Conservation (phyloP, 2,329 filamentous ascomycete species). For the Fusarium burgessii region DNA sequence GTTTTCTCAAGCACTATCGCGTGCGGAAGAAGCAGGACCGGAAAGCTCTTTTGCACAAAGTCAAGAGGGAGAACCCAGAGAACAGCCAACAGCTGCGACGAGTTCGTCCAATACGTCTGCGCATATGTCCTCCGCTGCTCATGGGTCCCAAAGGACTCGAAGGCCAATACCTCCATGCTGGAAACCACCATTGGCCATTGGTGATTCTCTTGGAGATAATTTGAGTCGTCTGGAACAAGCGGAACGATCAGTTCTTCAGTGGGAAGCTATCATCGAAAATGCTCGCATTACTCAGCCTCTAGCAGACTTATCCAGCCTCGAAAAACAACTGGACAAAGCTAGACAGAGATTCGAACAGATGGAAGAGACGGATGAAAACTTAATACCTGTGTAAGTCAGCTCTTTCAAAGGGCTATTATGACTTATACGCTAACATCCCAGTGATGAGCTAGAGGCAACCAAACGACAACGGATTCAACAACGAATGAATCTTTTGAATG, state of each 20-base stretch:
- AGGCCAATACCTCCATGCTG: conserved; percentile 29
- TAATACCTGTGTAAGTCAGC: conserved; percentile 31
- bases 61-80: not conserved
- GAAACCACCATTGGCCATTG: conserved; percentile 43
- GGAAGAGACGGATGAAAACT: conserved; percentile 43
- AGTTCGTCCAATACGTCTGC: not conserved
- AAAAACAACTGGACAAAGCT: conserved; percentile 27
- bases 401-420: not conserved
- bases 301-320: conserved; percentile 41
- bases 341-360: conserved; percentile 26
- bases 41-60: not conserved
- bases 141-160: not conserved
- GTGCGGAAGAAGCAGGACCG: not conserved
- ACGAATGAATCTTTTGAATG: conserved; percentile 23
- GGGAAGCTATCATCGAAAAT: conserved; percentile 44
- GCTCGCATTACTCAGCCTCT: conserved; percentile 31
- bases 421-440: conserved; percentile 20
- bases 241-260: conserved; percentile 40
- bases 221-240: conserved; percentile 42
- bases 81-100: not conserved
- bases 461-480: conserved; percentile 32
- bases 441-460: conserved; percentile 42
- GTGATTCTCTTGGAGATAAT: conserved; percentile 39
- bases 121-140: not conserved
- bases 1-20: not conserved